Percentiles rank a stretch among this genome's conserved stretches.
Evolutionary conservation across 202 grass and related monocot species (phyloP).

Genomic region (Dendrocalamus latiflorus): DNA sequence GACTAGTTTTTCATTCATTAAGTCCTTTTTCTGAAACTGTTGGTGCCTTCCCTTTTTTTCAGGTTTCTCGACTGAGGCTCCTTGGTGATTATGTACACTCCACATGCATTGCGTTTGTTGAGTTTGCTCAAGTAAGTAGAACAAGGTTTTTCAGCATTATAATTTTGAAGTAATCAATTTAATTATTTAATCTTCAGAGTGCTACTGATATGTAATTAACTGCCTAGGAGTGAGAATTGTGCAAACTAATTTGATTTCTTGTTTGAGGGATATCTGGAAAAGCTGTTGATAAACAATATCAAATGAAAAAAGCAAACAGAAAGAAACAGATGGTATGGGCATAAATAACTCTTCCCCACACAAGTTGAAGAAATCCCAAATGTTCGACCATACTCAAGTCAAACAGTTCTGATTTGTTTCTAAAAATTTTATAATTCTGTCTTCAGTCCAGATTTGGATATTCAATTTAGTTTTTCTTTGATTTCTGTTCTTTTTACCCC

Average conservation of each 20-base stretch:
- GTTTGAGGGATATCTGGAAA: not conserved
- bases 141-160: not conserved
- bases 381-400: not conserved
- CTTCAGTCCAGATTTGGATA: not conserved
- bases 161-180: not conserved
- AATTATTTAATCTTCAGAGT: not conserved
- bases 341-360: not conserved
- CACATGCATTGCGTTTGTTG: slow-evolving; percentile 91
- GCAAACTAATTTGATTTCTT: too few species aligned
- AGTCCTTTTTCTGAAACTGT: not conserved
- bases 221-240: not conserved
- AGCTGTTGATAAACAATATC: slow-evolving; percentile 4
- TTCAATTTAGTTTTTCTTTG: not conserved
- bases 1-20: not conserved
- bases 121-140: slow-evolving; percentile 72
- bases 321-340: not conserved
- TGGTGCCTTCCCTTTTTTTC: not conserved
- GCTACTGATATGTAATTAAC: not conserved
- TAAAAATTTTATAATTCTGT: not conserved
- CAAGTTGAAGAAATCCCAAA: not conserved
- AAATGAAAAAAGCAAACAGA: not conserved
- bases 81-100: slow-evolving; percentile 85
- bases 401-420: not conserved
- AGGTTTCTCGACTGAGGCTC: slow-evolving; percentile 89
- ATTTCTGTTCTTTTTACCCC: not conserved